These are phyloP conservation scores for Cruciata laevipes DNA, from an alignment of 257 asterid genomes.

Conservation along the genomic window DNA sequence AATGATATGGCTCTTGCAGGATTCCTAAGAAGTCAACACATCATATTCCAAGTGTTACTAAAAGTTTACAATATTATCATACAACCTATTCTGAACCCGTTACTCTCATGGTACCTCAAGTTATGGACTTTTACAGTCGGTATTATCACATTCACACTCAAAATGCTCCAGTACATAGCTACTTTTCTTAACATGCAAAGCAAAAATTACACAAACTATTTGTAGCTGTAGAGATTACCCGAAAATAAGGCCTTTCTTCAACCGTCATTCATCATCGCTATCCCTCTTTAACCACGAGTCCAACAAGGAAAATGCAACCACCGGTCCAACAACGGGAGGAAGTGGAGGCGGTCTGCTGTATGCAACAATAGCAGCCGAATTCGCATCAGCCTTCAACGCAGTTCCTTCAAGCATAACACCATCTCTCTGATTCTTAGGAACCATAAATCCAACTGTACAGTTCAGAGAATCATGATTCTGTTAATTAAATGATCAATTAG, in stretches of 20 bases:
- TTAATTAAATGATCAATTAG: background rate
- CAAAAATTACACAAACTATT: background rate
- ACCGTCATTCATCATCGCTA: constrained; percentile 37
- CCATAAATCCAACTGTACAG: constrained; percentile 20
- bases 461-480: background rate
- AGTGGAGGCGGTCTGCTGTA: constrained; percentile 53
- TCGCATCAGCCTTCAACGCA: constrained; percentile 22
- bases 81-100: constrained; percentile 39
- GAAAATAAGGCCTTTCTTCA: constrained; percentile 15
- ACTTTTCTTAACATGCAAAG: constrained; percentile 26
- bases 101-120: constrained; percentile 47
- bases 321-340: constrained; percentile 57
- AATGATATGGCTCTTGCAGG: constrained; percentile 39
- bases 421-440: constrained; percentile 23
- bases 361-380: constrained; percentile 45
- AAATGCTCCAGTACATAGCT: constrained; percentile 29
- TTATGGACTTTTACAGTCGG: constrained; percentile 32
- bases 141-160: constrained; percentile 34
- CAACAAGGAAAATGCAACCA: constrained; percentile 48
- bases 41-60: constrained; percentile 36
- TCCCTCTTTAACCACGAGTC: constrained; percentile 42
- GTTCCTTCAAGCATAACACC: constrained; percentile 19
- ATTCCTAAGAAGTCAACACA: constrained; percentile 46
- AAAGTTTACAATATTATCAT: constrained; percentile 31
- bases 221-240: background rate